Base-by-base conservation (phyloP, 164 flowering plant species). In the Aristolochia californica region DNA sequence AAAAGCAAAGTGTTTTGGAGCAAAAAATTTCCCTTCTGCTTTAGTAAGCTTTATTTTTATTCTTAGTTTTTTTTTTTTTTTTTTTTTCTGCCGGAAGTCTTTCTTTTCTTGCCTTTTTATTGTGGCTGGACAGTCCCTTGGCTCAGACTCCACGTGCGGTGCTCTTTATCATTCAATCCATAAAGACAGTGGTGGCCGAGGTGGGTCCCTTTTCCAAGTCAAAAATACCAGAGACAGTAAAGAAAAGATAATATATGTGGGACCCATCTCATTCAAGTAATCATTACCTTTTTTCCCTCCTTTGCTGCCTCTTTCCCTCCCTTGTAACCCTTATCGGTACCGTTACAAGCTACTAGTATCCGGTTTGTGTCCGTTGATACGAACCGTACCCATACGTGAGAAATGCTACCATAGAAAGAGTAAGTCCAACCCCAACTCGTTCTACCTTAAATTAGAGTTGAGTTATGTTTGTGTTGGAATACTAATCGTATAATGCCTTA, bases 71-170 rank as follows among this genome's bases (percentile, higher is more conserved):
- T 15, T 55, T 44, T n/a, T 5, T 27, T 47, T 16, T 25, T 40
- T 53, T 50, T 13, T 66, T 60, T 44, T n/a, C 18, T 17, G 26
- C 45, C 22, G 18, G 17, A 48, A 28, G 45, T 64, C 28, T 43
- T 61, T 53, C 56, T 25, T 43, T 43, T 28, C 9, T 20, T 20
- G 44, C 25, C 52, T 53, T 71, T 73, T 73, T 63, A 65, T 68
- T 75, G 78, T 69, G 78, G 83, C 63, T 72, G 73, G 76, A 70
- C 80, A 78, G 83, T 69, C 70, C 66, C 76, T 69, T 76, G 80
- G 72, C 71, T 80, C 87, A 84, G 87, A 78, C 75, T 78, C 87
- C 87, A 84, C 87, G 90, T 84, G 90, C 82, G 82, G 77, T 74
- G 80, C 77, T 69, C 72, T 79, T 76, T 76, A 73, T 76, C 82